phyloP scores from a whole-genome alignment of 192 early-diverging fungal genomes.

The Umbelopsis ramanniana region DNA sequence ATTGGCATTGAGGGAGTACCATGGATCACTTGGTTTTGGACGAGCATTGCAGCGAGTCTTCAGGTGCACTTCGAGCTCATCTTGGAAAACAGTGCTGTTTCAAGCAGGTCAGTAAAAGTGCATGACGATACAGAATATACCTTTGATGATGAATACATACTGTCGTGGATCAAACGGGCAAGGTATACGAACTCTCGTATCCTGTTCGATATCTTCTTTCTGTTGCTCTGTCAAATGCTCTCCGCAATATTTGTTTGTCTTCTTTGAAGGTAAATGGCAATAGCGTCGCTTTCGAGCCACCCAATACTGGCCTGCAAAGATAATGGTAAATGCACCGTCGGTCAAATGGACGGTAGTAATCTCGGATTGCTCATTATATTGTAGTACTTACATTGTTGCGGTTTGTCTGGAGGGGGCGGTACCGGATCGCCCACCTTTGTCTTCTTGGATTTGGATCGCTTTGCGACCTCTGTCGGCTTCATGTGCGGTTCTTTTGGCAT shows the following conservation, averaged over 20 bases:
- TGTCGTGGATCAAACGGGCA: conserved; percentile 78
- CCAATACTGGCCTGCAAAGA: conserved; percentile 52
- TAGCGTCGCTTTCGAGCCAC: conserved; percentile 64
- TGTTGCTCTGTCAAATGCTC: conserved; percentile 63
- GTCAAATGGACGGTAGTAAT: neutral
- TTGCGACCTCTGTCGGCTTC: conserved; percentile 3
- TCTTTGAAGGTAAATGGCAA: conserved; percentile 63
- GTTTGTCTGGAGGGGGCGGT: conserved; percentile 45
- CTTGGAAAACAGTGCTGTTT: conserved; percentile 53
- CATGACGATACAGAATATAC: neutral
- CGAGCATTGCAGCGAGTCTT: conserved; percentile 64
- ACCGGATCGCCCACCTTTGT: conserved; percentile 26
- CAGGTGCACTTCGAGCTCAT: conserved; percentile 64
- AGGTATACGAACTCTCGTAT: conserved; percentile 58
- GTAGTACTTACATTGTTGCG: conserved; percentile 44
- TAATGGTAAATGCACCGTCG: neutral
- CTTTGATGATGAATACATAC: conserved; percentile 44
- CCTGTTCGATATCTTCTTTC: conserved; percentile 13
- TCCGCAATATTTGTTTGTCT: conserved; percentile 64
- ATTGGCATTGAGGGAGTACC: conserved; percentile 48
- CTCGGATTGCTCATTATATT: no score
- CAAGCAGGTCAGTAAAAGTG: neutral
- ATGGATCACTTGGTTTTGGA: conserved; percentile 47
- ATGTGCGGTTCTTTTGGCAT: conserved; percentile 40
- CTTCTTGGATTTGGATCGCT: conserved; percentile 15